Base-by-base conservation (phyloP, 1,284 basidiomycete genomes). In the Bjerkandera adusta region DNA sequence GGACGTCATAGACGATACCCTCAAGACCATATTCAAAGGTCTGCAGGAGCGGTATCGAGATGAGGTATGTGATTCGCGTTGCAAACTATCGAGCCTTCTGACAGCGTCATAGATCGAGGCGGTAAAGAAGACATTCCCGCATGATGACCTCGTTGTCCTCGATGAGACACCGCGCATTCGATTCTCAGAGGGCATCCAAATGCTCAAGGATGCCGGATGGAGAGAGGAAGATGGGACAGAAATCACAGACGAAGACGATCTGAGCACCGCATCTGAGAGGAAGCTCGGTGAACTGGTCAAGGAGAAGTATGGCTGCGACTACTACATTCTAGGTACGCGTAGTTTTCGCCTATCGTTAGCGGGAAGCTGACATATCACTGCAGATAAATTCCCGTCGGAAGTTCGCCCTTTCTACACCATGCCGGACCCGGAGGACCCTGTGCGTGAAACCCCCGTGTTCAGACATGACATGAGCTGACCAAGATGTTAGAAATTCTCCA, bases 351-450 rank as follows among this genome's bases (percentile, higher is more conserved):
- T n/a, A n/a, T n/a, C n/a, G n/a, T 30, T 13, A 34, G 16, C 13
- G 32, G 12, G 18, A 4, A 4, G 18, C 32, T 32, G 11, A 27
- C 55, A n/a, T n/a, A n/a, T n/a, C n/a, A n/a, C n/a, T n/a, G n/a
- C n/a, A n/a, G 81, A 84, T 70, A 82, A 83, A 62, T 84, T 84
- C 73, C 81, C 81, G 8, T 52, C 73, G 4, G 72, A 71, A n/a
- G 72, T 79, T 36, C 70, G 83, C 53, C 83, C 83, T 22, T 87
- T 87, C 68, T 87, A 87, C 70, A 85, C 81, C 27, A 83, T 83
- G 81, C 79, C 77, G 18, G 79, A 82, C 63, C 69, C 77, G 2
- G 56, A 66, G 41, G 68, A 83, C 64, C 65, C 71, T 6, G 72
- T 75, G 46, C 53, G 69, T 66, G 12, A 20, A 13, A 24, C 26